phyloP scores from a whole-genome alignment of 208 protist species.

The Balamuthia mandrillaris region DNA sequence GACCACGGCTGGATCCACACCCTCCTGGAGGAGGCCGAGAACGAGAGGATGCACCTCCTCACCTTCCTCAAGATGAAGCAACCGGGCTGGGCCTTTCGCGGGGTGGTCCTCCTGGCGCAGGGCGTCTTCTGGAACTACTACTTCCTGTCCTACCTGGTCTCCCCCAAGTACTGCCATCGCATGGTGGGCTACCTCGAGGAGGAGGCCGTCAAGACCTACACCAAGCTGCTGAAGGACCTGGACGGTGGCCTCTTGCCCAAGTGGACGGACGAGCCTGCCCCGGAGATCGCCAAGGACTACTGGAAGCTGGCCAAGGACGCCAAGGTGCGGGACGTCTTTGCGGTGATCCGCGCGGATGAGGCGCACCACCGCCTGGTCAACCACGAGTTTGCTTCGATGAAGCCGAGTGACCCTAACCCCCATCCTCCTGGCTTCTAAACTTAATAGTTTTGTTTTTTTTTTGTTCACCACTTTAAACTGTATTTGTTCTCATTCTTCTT shows the following conservation, averaged over 20 bases:
- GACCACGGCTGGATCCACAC: constrained; percentile 88
- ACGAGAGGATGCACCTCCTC: constrained; percentile 89
- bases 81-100: constrained; percentile 60
- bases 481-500: not conserved
- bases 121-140: constrained; percentile 71
- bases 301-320: constrained; percentile 71
- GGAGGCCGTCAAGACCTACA: constrained; percentile 71
- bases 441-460: not conserved
- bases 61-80: constrained; percentile 72
- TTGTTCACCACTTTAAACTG: not conserved
- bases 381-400: constrained; percentile 66
- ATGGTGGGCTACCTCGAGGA: constrained; percentile 67
- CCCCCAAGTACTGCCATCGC: constrained; percentile 57
- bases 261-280: constrained; percentile 59
- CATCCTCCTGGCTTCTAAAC: not conserved
- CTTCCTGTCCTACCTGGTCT: constrained; percentile 65
- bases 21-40: constrained; percentile 86
- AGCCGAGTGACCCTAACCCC: not conserved
- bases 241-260: constrained; percentile 38
- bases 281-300: constrained; percentile 77
- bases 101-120: constrained; percentile 66
- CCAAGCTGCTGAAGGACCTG: constrained; percentile 46
- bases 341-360: constrained; percentile 78
- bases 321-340: constrained; percentile 73
- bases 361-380: constrained; percentile 80